Conservation (phyloP, 805 yeast species). For the Lipomyces japonicus region DNA sequence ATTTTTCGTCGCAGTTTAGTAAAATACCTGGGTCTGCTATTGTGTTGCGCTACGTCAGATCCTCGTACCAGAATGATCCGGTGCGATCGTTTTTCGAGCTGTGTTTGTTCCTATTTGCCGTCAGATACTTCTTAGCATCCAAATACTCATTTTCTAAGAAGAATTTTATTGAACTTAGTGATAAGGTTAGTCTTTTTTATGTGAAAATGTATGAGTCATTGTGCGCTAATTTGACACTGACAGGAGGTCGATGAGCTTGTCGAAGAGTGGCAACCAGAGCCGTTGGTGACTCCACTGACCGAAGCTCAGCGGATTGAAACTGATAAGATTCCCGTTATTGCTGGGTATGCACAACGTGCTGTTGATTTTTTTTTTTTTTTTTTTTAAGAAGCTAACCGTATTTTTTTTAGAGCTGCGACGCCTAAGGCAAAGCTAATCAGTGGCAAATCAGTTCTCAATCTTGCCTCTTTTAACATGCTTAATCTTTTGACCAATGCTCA, state of each 20-base stretch:
- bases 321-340: conserved; percentile 58
- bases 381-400: background rate
- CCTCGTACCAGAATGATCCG: conserved; percentile 92
- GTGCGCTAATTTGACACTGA: background rate
- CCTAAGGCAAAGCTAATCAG: conserved; percentile 25
- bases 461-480: conserved; percentile 60
- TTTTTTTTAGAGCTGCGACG: conserved; percentile 6
- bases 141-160: conserved; percentile 72
- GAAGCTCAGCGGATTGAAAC: conserved; percentile 59
- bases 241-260: conserved; percentile 75
- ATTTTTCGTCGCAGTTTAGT: conserved; percentile 22
- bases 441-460: conserved; percentile 27
- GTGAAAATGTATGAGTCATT: background rate
- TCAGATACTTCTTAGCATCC: conserved; percentile 74
- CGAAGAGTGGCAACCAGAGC: conserved; percentile 90
- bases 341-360: conserved; percentile 45
- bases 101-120: conserved; percentile 71
- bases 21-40: conserved; percentile 42
- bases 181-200: conserved; percentile 24
- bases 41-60: conserved; percentile 59
- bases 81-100: conserved; percentile 80
- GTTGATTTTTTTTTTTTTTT: background rate
- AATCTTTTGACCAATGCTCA: conserved; percentile 50
- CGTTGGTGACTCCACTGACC: conserved; percentile 55
- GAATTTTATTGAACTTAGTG: conserved; percentile 53